A percentile compares a stretch with the other conserved stretches of the same genome.
phyloP scores from a whole-genome alignment of 129 eudicot species.

The Silybum marianum region DNA sequence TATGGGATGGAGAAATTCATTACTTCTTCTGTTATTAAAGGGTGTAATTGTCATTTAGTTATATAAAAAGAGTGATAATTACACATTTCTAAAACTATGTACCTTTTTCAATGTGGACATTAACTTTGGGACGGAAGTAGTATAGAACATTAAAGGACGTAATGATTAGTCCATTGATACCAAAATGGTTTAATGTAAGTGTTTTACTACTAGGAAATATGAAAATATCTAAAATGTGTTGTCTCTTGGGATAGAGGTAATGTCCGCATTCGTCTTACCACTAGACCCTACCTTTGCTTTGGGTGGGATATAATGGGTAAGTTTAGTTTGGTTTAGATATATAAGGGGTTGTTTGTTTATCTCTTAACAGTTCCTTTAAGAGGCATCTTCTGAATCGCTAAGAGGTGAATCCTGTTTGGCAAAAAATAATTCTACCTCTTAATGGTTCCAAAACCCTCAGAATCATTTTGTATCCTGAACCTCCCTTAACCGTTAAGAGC shows the following conservation, averaged over 20 bases:
- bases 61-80: neutral
- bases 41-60: neutral
- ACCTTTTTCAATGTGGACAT: neutral
- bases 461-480: too few relatives aligned
- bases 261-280: neutral
- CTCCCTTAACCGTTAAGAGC: too few relatives aligned
- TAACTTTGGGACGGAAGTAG: neutral
- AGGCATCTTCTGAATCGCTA: too few relatives aligned
- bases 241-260: neutral
- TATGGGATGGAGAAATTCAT: neutral
- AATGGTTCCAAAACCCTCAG: too few relatives aligned
- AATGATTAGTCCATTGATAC: neutral
- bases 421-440: too few relatives aligned
- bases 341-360: too few relatives aligned
- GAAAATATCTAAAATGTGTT: too few relatives aligned
- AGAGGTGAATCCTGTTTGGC: too few relatives aligned
- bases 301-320: neutral
- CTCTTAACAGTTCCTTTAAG: too few relatives aligned
- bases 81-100: neutral
- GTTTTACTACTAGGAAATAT: neutral
- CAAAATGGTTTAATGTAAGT: neutral
- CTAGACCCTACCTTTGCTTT: neutral
- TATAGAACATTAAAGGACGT: neutral
- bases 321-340: neutral
- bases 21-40: neutral